A percentile compares a stretch with the other conserved stretches of the same genome.
phyloP scores from a whole-genome alignment of 208 protist species.

The Acanthamoeba rhysodes region DNA sequence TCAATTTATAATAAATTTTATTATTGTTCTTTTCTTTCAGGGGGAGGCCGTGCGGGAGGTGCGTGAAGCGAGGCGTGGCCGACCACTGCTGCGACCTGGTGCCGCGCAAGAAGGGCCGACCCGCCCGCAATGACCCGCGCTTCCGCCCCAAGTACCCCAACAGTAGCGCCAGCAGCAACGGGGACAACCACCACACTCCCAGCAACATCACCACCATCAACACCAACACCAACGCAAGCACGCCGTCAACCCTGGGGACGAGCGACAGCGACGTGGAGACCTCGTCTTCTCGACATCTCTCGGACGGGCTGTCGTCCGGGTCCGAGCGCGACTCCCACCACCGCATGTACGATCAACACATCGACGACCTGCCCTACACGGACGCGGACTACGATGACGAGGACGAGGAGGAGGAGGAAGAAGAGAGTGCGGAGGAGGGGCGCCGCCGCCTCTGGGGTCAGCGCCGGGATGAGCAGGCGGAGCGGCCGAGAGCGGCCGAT shows the following conservation, averaged over 20 bases:
- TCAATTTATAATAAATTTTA: too few relatives aligned
- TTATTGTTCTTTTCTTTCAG: too few relatives aligned
- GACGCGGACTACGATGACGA: background rate
- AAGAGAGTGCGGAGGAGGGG: background rate
- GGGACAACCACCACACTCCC: background rate
- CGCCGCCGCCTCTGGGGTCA: background rate
- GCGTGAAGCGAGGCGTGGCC: background rate
- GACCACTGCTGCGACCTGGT: background rate
- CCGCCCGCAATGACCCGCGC: background rate
- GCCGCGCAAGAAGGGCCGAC: background rate
- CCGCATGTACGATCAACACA: background rate
- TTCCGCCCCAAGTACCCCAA: slow-evolving; percentile 13
- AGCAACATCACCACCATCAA: background rate
- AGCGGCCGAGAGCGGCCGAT: background rate
- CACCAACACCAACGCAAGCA: background rate
- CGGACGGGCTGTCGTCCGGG: too few relatives aligned
- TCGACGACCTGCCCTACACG: background rate
- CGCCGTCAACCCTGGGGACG: background rate
- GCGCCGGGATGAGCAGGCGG: background rate
- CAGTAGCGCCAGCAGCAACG: too few relatives aligned
- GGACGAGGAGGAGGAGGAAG: background rate
- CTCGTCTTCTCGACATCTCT: too few relatives aligned
- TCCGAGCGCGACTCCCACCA: background rate
- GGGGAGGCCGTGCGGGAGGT: background rate
- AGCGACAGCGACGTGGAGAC: too few relatives aligned